Evolutionary conservation across 257 asterid genomes (phyloP), one percentile per base, ranked within the genome.

Genomic region (Sherardia arvensis): DNA sequence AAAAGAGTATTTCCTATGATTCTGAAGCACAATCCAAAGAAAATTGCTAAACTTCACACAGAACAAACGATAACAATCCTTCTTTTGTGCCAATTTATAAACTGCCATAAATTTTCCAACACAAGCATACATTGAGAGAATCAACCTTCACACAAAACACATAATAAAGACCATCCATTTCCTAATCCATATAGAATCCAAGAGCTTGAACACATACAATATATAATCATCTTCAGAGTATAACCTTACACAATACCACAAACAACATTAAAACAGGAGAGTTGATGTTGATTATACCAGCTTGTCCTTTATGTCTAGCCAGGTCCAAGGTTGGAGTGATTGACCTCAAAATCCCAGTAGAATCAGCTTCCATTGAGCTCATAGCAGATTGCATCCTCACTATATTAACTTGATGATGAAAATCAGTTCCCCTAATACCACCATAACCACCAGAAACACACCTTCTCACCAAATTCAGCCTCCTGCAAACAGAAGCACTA

Each of bases 241-340:
- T 30, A 26, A 30, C 27, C 38, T 30, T 32, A 15, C 23, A 56
- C 28, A 14, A 26, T 56, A 32, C 28, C 25, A 57, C 58, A 23
- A 15, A 65, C 27, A 63, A 43, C 33, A 62, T 29, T 64, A 22
- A 33, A 20, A 18, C 32, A 20, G 47, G 27, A 51, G 58, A 14
- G 21, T 27, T 27, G 36, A 30, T 36, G n/a, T n/a, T n/a, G n/a
- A n/a, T n/a, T n/a, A 77, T 62, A 92, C 99, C 99, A 78, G 99
- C 99, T 82, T 92, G 97, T 83, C 97, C 97, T 79, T 89, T 92
- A 78, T 92, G 91, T 78, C 71, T 84, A 34, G 90, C 68, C 66
- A 73, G 67, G 68, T 85, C 95, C 43, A 92, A 88, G 71, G 85
- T 71, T 1, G 99, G 99, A 65, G 92, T 85, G 54, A 92, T 82